A percentile compares a stretch with the other conserved stretches of the same genome.
These are phyloP conservation scores for Candolleomyces eurysporus DNA, from an alignment of 768 basidiomycete genomes.

Conservation along the genomic window DNA sequence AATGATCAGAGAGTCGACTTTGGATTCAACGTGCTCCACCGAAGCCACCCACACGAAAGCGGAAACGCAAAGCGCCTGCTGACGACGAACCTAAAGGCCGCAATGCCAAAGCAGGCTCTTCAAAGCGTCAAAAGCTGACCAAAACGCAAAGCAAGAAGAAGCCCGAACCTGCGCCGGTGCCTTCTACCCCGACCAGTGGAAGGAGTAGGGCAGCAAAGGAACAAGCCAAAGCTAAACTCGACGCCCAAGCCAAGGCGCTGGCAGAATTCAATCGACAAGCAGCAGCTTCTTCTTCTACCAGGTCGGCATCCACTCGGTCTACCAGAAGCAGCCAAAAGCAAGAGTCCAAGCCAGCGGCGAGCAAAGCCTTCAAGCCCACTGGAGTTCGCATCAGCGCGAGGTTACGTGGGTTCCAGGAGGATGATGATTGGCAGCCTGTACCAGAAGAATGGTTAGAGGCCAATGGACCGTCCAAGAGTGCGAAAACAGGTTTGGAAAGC, in stretches of 20 bases:
- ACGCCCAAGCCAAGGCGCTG: slow-evolving; percentile 66
- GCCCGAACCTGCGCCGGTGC: slow-evolving; percentile 2
- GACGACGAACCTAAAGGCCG: not conserved
- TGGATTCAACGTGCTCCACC: slow-evolving; percentile 81
- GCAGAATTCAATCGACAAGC: slow-evolving; percentile 60
- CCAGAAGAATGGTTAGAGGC: slow-evolving; percentile 70
- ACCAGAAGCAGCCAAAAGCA: slow-evolving; percentile 5
- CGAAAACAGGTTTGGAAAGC: slow-evolving; percentile 50
- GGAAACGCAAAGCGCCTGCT: slow-evolving; percentile 26
- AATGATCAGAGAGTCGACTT: slow-evolving; percentile 63
- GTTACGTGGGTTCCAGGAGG: slow-evolving; percentile 46
- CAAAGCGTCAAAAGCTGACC: slow-evolving; percentile 22
- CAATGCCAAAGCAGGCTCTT: slow-evolving; percentile 13
- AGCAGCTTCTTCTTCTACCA: slow-evolving; percentile 14
- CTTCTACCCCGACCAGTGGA: slow-evolving; percentile 27
- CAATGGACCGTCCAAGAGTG: slow-evolving; percentile 4
- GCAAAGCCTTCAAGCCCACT: not conserved
- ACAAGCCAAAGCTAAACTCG: slow-evolving; percentile 67
- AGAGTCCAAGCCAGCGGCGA: not conserved
- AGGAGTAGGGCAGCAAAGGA: slow-evolving; percentile 65
- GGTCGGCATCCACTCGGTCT: slow-evolving; percentile 8
- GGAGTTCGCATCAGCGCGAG: slow-evolving; percentile 55
- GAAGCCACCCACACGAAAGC: slow-evolving; percentile 42
- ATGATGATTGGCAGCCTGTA: slow-evolving; percentile 78
- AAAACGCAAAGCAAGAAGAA: slow-evolving; percentile 6